A percentile compares a stretch with the other conserved stretches of the same genome.
Conservation (phyloP, 2,329 filamentous ascomycete genomes). For the Colletotrichum salicis region DNA sequence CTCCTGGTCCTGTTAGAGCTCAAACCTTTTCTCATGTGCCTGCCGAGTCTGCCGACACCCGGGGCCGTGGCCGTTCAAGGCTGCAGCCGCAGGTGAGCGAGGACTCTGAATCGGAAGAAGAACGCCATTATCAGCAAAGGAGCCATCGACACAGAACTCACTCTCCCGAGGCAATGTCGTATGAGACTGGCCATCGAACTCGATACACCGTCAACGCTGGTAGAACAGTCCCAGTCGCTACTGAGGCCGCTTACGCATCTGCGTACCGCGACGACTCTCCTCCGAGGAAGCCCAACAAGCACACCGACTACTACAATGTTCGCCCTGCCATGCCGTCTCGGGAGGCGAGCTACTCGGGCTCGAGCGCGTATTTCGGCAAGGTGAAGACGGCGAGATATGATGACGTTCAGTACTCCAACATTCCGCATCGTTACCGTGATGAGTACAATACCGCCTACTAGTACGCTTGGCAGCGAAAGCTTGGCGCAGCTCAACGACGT, state of each 20-base stretch:
- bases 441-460: slow-evolving; percentile 18
- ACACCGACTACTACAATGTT: slow-evolving; percentile 29
- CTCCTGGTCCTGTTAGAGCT: slow-evolving; percentile 42
- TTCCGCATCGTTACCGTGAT: slow-evolving; percentile 41
- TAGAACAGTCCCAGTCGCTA: slow-evolving; percentile 39
- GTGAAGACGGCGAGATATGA: slow-evolving; percentile 48
- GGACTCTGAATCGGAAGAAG: slow-evolving; percentile 49
- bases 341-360: slow-evolving; percentile 45
- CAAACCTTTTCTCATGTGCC: slow-evolving; percentile 46
- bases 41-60: slow-evolving; percentile 37
- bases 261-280: slow-evolving; percentile 39
- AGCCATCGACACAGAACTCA: slow-evolving; percentile 47
- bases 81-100: slow-evolving; percentile 48
- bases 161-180: slow-evolving; percentile 44
- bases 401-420: slow-evolving; percentile 47
- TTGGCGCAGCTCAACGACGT: not conserved
- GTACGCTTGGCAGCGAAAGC: not conserved
- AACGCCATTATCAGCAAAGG: slow-evolving; percentile 43
- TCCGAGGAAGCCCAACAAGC: slow-evolving; percentile 17
- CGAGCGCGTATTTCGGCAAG: slow-evolving; percentile 41
- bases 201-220: slow-evolving; percentile 36
- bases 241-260: slow-evolving; percentile 35
- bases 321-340: slow-evolving; percentile 45
- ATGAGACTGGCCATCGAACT: slow-evolving; percentile 21
- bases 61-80: slow-evolving; percentile 51